Conservation (phyloP, 2,329 filamentous ascomycete genomes). For the Penicillium sp. region DNA sequence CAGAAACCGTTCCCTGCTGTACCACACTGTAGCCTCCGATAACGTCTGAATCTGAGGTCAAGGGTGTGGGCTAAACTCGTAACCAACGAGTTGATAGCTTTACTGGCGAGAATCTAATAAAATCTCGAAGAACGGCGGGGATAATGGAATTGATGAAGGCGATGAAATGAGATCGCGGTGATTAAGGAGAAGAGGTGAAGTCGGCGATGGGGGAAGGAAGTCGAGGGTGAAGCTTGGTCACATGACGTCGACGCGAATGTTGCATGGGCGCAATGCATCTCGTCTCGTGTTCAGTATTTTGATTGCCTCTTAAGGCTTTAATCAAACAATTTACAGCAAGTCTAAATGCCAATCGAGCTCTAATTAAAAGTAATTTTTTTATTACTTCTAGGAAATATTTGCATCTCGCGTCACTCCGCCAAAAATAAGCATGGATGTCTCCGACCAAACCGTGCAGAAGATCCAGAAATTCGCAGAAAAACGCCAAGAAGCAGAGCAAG, state of each 20-base stretch:
- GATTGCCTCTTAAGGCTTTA: neutral
- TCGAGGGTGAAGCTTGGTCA: conserved; percentile 7
- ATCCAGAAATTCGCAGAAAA: conserved; percentile 36
- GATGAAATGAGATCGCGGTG: neutral
- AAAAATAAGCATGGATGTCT: conserved; percentile 27
- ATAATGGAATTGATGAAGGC: neutral
- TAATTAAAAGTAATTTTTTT: neutral
- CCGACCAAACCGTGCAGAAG: conserved; percentile 33
- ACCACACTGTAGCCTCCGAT: conserved; percentile 13
- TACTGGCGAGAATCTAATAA: neutral
- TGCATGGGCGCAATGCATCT: conserved; percentile 1
- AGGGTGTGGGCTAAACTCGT: conserved; percentile 1
- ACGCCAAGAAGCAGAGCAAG: conserved; percentile 35
- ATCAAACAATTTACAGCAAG: neutral
- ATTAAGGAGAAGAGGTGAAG: conserved; percentile 3
- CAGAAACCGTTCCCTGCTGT: conserved; percentile 10
- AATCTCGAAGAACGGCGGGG: neutral
- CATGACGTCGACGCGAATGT: conserved; percentile 7
- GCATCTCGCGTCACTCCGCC: neutral
- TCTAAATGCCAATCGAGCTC: neutral
- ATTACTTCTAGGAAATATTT: neutral
- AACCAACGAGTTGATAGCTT: neutral
- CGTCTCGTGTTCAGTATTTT: neutral
- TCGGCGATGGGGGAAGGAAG: conserved; percentile 1
- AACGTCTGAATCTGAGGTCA: conserved; percentile 9